Percentiles rank a stretch among this genome's conserved stretches.
Conservation (phyloP, 1,139 yeast species). For the Hanseniaspora sp. region DNA sequence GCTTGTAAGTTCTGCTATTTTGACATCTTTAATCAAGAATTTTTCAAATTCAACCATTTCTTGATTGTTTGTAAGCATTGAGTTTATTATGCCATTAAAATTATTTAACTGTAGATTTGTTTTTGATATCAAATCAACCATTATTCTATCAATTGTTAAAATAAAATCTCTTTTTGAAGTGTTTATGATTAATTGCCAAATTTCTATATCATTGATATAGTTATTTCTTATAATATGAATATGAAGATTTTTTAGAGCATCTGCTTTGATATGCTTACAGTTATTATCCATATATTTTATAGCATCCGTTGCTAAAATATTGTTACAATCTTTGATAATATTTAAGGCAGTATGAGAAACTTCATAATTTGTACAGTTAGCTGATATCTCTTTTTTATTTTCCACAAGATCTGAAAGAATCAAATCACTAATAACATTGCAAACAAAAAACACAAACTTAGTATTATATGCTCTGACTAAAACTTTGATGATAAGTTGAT, state of each 20-base stretch:
- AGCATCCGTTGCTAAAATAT: neutral
- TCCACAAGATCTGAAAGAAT: neutral
- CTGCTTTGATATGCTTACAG: neutral
- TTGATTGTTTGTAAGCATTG: neutral
- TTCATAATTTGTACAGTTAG: neutral
- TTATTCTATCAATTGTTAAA: neutral
- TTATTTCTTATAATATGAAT: neutral
- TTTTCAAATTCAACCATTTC: neutral
- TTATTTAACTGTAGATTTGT: neutral
- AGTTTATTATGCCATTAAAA: neutral
- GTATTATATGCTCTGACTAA: neutral
- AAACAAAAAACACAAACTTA: neutral
- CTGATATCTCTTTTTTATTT: neutral
- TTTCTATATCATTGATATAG: neutral
- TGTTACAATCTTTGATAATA: neutral
- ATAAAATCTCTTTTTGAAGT: conserved; percentile 4
- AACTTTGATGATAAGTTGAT: neutral
- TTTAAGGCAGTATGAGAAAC: neutral
- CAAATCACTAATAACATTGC: neutral
- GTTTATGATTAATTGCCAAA: neutral
- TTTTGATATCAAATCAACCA: conserved; percentile 1
- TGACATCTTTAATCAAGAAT: neutral
- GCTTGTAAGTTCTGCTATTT: neutral
- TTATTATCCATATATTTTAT: neutral
- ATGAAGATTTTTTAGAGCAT: neutral